These are phyloP conservation scores for Pseudocercospora pini-densiflorae DNA, from an alignment of 2,329 filamentous ascomycete genomes.

Conservation along the genomic window DNA sequence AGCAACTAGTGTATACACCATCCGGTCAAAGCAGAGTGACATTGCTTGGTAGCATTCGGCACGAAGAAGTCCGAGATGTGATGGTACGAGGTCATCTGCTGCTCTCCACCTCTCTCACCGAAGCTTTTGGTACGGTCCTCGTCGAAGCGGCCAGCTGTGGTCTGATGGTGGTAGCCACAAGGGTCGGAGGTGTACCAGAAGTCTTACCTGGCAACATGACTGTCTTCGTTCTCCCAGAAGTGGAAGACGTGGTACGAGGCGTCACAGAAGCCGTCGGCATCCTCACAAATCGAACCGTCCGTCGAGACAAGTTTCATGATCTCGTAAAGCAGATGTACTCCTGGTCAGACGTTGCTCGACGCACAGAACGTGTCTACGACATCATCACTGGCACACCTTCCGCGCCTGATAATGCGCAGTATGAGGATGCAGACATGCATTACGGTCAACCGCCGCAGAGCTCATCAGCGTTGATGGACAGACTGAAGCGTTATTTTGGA, in stretches of 20 bases:
- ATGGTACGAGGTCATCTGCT: conserved; percentile 98
- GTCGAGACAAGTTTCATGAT: conserved; percentile 93
- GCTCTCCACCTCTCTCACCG: conserved; percentile 90
- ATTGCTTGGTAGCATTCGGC: conserved; percentile 87
- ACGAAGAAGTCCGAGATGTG: conserved; percentile 95
- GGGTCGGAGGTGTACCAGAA: conserved; percentile 95
- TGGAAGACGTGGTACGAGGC: conserved; percentile 89
- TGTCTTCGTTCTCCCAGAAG: conserved; percentile 93
- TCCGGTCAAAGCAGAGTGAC: conserved; percentile 86
- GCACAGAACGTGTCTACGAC: conserved; percentile 94
- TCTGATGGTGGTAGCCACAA: conserved; percentile 93
- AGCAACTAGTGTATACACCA: conserved; percentile 45
- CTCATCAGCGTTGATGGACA: conserved; percentile 91
- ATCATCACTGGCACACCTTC: conserved; percentile 86
- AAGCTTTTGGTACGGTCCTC: conserved; percentile 97
- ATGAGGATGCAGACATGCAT: conserved; percentile 70
- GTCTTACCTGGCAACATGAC: conserved; percentile 97
- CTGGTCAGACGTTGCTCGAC: conserved; percentile 92
- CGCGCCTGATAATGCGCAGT: conserved; percentile 69
- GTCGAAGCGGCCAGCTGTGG: conserved; percentile 97
- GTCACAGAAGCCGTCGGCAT: conserved; percentile 88
- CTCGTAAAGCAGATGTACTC: conserved; percentile 99
- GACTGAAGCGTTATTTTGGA: conserved; percentile 94
- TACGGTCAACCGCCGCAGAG: conserved; percentile 61
- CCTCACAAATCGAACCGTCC: conserved; percentile 72